These are phyloP conservation scores for Elongisporangium undulatum DNA, from an alignment of 352 stramenopile genomes.

Conservation along the genomic window DNA sequence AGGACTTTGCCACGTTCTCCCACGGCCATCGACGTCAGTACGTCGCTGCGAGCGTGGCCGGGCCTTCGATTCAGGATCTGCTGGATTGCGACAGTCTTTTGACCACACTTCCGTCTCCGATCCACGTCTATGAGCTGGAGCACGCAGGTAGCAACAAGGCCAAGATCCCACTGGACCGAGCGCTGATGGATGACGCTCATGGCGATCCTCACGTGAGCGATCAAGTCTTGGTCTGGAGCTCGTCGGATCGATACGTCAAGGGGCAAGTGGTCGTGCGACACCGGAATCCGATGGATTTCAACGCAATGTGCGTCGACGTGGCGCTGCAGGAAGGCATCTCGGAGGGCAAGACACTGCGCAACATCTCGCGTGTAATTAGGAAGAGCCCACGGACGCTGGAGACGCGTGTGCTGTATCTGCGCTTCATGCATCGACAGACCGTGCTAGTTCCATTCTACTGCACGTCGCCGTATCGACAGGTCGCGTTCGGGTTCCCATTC, in stretches of 20 bases:
- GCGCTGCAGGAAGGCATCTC: constrained; percentile 12
- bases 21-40: constrained; percentile 9
- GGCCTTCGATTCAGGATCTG: constrained; percentile 20
- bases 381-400: background rate
- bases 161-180: background rate
- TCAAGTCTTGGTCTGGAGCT: constrained; percentile 14
- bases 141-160: background rate
- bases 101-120: constrained; percentile 11
- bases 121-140: constrained; percentile 45
- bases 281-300: background rate
- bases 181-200: background rate
- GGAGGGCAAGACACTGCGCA: constrained; percentile 5
- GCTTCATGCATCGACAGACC: constrained; percentile 34
- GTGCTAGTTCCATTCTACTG: constrained; percentile 57
- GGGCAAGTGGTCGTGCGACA: constrained; percentile 5
- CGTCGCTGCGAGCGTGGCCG: constrained; percentile 17
- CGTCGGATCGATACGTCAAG: constrained; percentile 18
- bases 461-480: constrained; percentile 23
- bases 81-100: constrained; percentile 29
- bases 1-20: constrained; percentile 14
- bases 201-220: constrained; percentile 6
- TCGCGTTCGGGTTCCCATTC: constrained; percentile 34
- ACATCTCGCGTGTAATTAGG: constrained; percentile 4
- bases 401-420: constrained; percentile 23
- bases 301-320: constrained; percentile 10